Evolutionary conservation across 352 stramenopile genomes (phyloP), one percentile per base, ranked within the genome.

Genomic region (Pythium oligandrum): DNA sequence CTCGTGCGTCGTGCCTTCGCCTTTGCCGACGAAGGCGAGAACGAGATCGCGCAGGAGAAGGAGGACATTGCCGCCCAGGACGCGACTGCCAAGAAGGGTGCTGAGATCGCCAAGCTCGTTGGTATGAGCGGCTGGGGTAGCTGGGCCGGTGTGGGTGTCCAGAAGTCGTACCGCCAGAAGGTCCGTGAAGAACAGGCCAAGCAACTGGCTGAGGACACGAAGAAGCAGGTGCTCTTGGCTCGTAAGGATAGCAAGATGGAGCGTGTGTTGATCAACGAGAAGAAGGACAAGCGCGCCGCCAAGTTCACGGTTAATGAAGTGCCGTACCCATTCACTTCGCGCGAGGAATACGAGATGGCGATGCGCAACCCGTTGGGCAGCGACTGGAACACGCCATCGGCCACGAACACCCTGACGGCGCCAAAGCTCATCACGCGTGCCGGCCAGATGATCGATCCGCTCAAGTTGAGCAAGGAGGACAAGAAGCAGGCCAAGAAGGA

Each of bases 261-360:
- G 10, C 66, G 66, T 36, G 83, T 94, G 52, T 48, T 94, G 31
- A 90, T 94, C 52, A 94, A 88, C 53, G 85, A 95, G 66, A 92
- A 89, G 75, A 90, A 90, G 61, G 82, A 94, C 63, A 91, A 93
- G 61, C 96, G 96, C 55, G 83, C 78, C 31, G 71, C 83, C 51
- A 89, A 90, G 68, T 94, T 81, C 67, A 71, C 72, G 48, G 75
- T 95, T 4, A 65, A 83, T 45, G 83, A 98, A 53, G 91, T 99
- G 44, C 97, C 97, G 51, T 98, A 99, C 73, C 97, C 97, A 34
- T 99, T 98, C 73, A 98, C 86, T 49, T 98, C 86, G 54, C 84
- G 94, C 43, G 90, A 94, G 61, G 90, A 99, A 76, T 99, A 99
- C 73, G 96, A 99, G 72, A 86, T 88, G 55, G 91, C 92, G 43